phyloP scores from a whole-genome alignment of 2,329 filamentous ascomycete genomes.

The Epichloe hybrida region DNA sequence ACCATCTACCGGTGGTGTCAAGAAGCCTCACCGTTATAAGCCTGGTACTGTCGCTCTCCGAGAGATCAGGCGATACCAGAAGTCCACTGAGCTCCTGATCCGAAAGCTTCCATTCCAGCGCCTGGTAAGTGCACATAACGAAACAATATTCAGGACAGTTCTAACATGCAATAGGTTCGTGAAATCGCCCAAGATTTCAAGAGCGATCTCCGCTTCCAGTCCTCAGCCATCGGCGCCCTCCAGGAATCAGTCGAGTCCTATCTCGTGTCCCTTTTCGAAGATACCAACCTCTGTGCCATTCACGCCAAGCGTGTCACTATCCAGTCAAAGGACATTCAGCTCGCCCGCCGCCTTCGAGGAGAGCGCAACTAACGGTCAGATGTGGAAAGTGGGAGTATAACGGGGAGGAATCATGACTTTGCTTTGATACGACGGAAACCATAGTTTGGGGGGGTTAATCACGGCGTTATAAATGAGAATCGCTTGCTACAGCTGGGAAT shows the following conservation, averaged over 20 bases:
- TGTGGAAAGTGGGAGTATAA: background rate
- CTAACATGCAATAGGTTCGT: constrained; percentile 44
- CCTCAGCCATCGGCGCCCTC: constrained; percentile 88
- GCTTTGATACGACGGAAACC: constrained; percentile 24
- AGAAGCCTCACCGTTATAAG: constrained; percentile 88
- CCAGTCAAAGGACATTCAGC: constrained; percentile 93
- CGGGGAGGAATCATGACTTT: constrained; percentile 26
- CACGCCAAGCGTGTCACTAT: constrained; percentile 99
- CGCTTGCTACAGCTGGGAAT: constrained; percentile 26
- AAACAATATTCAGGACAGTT: background rate
- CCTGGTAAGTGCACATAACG: constrained; percentile 41
- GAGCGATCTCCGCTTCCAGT: constrained; percentile 94
- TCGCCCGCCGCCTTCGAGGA: constrained; percentile 87
- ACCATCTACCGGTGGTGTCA: constrained; percentile 91
- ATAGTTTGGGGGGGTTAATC: constrained; percentile 29
- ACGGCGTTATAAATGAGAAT: constrained; percentile 31
- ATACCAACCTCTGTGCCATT: constrained; percentile 96
- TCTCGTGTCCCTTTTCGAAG: constrained; percentile 94
- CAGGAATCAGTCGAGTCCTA: constrained; percentile 99
- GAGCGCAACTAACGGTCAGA: constrained; percentile 62
- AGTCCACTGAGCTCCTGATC: constrained; percentile 90
- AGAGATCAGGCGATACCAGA: constrained; percentile 98
- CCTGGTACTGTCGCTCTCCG: constrained; percentile 91
- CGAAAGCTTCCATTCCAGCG: constrained; percentile 97
- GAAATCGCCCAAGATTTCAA: constrained; percentile 96